Conservation (phyloP, 306 rosid genomes). For the Castanea crenata region DNA sequence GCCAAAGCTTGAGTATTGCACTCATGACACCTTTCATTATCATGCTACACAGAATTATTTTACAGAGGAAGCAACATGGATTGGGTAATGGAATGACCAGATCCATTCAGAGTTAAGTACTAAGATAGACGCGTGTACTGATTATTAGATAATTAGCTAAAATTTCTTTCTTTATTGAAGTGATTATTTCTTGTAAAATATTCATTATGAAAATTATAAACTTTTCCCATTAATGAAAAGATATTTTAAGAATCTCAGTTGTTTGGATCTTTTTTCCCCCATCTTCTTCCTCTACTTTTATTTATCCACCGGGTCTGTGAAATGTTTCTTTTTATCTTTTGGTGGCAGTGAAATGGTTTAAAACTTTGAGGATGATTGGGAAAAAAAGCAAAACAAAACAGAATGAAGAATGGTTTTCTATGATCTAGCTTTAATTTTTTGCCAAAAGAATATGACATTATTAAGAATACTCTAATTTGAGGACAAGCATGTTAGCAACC, state of each 20-base stretch:
- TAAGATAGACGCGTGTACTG: no score
- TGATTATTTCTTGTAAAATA: neutral
- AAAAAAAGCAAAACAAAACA: neutral
- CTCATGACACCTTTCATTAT: no score
- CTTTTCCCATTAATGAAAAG: neutral
- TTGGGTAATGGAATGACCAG: no score
- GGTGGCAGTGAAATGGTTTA: neutral
- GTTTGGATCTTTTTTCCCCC: neutral
- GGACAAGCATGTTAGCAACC: slow-evolving; percentile 5
- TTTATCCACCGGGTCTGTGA: neutral
- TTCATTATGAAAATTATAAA: neutral
- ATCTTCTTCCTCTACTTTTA: neutral
- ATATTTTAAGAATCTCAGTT: no score
- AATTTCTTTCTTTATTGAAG: no score
- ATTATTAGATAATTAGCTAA: no score
- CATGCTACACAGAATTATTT: no score
- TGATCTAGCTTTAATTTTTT: neutral
- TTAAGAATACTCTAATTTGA: no score
- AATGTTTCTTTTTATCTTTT: neutral
- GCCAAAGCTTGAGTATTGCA: no score
- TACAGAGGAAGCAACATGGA: no score
- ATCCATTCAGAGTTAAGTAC: no score
- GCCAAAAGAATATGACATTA: neutral
- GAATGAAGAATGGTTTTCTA: neutral
- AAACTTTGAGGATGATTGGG: neutral